Conservation (phyloP, 1,284 basidiomycete genomes). For the Termitomyces sp. region DNA sequence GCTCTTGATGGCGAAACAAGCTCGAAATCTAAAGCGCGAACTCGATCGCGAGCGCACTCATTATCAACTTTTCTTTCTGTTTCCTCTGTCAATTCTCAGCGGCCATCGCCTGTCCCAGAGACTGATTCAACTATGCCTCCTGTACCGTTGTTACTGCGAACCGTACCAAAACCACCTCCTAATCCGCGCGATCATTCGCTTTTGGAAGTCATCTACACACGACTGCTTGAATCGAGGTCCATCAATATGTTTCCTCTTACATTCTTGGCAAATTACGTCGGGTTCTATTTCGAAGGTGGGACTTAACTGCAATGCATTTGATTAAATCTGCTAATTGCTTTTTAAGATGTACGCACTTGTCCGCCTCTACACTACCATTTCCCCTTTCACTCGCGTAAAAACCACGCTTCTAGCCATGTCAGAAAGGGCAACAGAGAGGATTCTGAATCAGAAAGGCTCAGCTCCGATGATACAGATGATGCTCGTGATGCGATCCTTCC, state of each 20-base stretch:
- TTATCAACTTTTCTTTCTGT: slow-evolving; percentile 8
- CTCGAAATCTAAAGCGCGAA: neutral
- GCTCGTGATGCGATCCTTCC: slow-evolving; percentile 32
- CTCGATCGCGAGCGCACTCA: slow-evolving; percentile 16
- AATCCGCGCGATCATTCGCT: slow-evolving; percentile 67
- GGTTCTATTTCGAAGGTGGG: slow-evolving; percentile 56
- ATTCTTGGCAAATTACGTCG: slow-evolving; percentile 50
- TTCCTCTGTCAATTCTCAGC: slow-evolving; percentile 3
- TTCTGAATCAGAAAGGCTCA: slow-evolving; percentile 13
- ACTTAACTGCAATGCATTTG: neutral
- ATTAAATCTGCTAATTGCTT: neutral
- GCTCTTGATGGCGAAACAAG: neutral
- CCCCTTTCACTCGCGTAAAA: slow-evolving; percentile 34
- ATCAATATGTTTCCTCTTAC: slow-evolving; percentile 62
- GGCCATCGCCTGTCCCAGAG: slow-evolving; percentile 1
- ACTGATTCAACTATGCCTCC: neutral
- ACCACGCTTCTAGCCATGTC: neutral
- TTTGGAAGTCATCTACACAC: slow-evolving; percentile 58
- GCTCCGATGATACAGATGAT: slow-evolving; percentile 25
- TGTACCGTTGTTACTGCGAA: slow-evolving; percentile 25
- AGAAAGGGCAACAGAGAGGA: neutral
- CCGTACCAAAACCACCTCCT: slow-evolving; percentile 30
- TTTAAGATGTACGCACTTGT: slow-evolving; percentile 56
- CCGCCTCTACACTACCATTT: slow-evolving; percentile 55
- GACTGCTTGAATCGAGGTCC: slow-evolving; percentile 61